A percentile compares a stretch with the other conserved stretches of the same genome.
phyloP scores from a whole-genome alignment of 345 rosid species.

The Hevea brasiliensis region DNA sequence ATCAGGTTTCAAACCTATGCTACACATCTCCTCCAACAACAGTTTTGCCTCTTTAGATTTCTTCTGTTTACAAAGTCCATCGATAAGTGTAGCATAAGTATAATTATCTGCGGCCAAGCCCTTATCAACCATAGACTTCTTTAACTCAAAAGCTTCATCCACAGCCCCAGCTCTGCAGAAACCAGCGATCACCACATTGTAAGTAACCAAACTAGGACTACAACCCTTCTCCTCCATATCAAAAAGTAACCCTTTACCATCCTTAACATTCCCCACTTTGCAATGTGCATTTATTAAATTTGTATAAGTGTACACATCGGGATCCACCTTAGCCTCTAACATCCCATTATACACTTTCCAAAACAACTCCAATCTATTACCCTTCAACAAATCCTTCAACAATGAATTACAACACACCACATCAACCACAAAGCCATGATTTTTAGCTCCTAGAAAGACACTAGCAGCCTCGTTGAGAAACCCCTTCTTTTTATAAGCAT shows the following conservation, averaged over 20 bases:
- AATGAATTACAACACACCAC: slow-evolving; percentile 53
- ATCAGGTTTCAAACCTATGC: slow-evolving; percentile 49
- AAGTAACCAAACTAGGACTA: slow-evolving; percentile 41
- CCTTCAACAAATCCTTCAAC: slow-evolving; percentile 59
- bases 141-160: slow-evolving; percentile 55
- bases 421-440: slow-evolving; percentile 37
- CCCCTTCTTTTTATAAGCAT: slow-evolving; percentile 52
- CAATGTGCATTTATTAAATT: slow-evolving; percentile 63
- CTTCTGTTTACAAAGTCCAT: slow-evolving; percentile 56
- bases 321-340: slow-evolving; percentile 45
- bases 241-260: slow-evolving; percentile 42
- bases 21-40: slow-evolving; percentile 56
- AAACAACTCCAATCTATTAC: slow-evolving; percentile 51
- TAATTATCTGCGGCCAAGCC: slow-evolving; percentile 46
- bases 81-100: slow-evolving; percentile 46
- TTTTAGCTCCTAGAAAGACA: slow-evolving; percentile 37
- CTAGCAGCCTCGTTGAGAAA: slow-evolving; percentile 49
- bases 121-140: slow-evolving; percentile 48
- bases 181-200: slow-evolving; percentile 55
- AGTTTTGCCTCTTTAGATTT: slow-evolving; percentile 53
- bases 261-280: slow-evolving; percentile 46
- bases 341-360: slow-evolving; percentile 60
- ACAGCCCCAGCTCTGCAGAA: slow-evolving; percentile 55
- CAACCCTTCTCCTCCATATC: slow-evolving; percentile 55
- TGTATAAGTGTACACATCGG: slow-evolving; percentile 51